These are phyloP conservation scores for Colletotrichum sp. DNA, from an alignment of 2,329 filamentous ascomycete species.

Conservation along the genomic window DNA sequence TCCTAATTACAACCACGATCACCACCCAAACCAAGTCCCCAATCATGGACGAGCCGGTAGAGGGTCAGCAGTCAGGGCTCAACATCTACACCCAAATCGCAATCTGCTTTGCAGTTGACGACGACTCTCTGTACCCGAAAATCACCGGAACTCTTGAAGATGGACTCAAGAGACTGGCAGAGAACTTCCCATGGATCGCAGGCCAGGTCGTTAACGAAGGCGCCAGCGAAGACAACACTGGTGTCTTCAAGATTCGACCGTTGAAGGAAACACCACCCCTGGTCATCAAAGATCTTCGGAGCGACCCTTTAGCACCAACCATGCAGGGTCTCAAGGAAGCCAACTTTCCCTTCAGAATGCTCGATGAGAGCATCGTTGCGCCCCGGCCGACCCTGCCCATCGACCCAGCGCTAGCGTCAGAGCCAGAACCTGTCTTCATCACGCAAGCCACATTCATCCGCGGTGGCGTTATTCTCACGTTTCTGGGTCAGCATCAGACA, in stretches of 20 bases:
- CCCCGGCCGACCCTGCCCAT: slow-evolving; percentile 9
- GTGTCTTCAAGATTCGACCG: slow-evolving; percentile 43
- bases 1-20: not conserved
- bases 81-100: slow-evolving; percentile 52
- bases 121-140: slow-evolving; percentile 21
- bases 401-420: not conserved
- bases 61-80: slow-evolving; percentile 46
- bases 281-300: slow-evolving; percentile 46
- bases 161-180: slow-evolving; percentile 42
- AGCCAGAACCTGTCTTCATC: slow-evolving; percentile 2
- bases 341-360: slow-evolving; percentile 50
- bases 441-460: slow-evolving; percentile 28
- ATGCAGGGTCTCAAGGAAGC: slow-evolving; percentile 41
- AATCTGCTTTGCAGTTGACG: slow-evolving; percentile 39
- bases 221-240: slow-evolving; percentile 28
- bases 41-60: slow-evolving; percentile 28
- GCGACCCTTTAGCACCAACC: slow-evolving; percentile 36
- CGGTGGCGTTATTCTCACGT: slow-evolving; percentile 54
- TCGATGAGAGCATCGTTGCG: slow-evolving; percentile 49
- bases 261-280: slow-evolving; percentile 36
- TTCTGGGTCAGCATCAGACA: slow-evolving; percentile 51
- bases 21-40: too few species aligned
- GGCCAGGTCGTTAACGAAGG: slow-evolving; percentile 46
- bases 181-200: slow-evolving; percentile 50
- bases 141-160: slow-evolving; percentile 34